Conservation (phyloP, 2,329 filamentous ascomycete species). For the Penicillium glabrum region DNA sequence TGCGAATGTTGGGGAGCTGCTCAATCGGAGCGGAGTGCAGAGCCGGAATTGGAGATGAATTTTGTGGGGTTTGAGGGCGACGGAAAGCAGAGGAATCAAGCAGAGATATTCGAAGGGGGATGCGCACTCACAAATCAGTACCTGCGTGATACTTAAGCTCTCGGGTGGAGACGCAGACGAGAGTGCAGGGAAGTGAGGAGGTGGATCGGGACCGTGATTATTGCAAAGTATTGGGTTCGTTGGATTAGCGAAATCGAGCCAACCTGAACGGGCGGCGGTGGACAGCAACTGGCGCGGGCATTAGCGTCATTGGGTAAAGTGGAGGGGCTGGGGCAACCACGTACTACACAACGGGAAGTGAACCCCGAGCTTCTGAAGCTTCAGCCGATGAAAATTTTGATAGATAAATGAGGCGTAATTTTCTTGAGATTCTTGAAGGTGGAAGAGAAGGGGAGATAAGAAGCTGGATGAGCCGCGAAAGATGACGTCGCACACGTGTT, state of each 20-base stretch:
- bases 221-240: not conserved
- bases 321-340: slow-evolving; percentile 12
- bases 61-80: slow-evolving; percentile 21
- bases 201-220: slow-evolving; percentile 1
- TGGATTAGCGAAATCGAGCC: slow-evolving; percentile 19
- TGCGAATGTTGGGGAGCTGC: slow-evolving; percentile 3
- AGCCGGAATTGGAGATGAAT: slow-evolving; percentile 25
- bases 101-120: slow-evolving; percentile 7
- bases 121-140: slow-evolving; percentile 20
- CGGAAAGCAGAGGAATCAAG: slow-evolving; percentile 18
- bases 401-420: not conserved
- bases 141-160: slow-evolving; percentile 3
- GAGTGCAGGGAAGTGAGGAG: slow-evolving; percentile 7
- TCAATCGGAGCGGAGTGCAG: slow-evolving; percentile 9
- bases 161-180: slow-evolving; percentile 4
- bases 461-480: slow-evolving; percentile 1
- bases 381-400: not conserved
- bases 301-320: slow-evolving; percentile 19
- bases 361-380: not conserved
- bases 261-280: slow-evolving; percentile 21
- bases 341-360: not conserved
- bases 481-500: slow-evolving; percentile 20
- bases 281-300: slow-evolving; percentile 12
- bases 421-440: not conserved
- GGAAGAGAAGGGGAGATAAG: not conserved